phyloP scores from a whole-genome alignment of 345 rosid genomes.

The Citrus sinensis region DNA sequence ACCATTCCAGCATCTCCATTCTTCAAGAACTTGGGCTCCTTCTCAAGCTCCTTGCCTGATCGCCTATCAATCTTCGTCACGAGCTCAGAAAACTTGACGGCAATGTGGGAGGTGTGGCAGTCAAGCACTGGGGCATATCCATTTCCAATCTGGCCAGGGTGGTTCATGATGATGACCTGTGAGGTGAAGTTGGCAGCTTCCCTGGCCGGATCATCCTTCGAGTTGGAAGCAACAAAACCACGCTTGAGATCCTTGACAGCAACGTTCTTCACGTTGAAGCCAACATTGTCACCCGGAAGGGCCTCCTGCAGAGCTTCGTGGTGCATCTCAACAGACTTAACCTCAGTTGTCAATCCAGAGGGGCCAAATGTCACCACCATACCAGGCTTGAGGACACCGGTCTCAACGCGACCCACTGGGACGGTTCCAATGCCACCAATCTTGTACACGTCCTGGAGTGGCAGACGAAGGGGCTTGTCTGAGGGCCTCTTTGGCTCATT shows the following conservation, averaged over 20 bases:
- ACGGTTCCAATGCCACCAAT: conserved; percentile 40
- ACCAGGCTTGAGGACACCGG: conserved; percentile 31
- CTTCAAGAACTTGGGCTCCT: conserved; percentile 68
- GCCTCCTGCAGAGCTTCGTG: conserved; percentile 41
- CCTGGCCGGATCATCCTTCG: conserved; percentile 20
- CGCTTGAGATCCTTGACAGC: conserved; percentile 22
- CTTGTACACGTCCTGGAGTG: conserved; percentile 36
- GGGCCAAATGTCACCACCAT: conserved; percentile 37
- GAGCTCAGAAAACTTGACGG: conserved; percentile 50
- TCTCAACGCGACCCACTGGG: conserved; percentile 39
- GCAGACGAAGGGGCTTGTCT: conserved; percentile 35
- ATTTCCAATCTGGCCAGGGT: conserved; percentile 20
- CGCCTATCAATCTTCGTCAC: conserved; percentile 69
- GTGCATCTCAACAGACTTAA: conserved; percentile 41
- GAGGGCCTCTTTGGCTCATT: conserved; percentile 39
- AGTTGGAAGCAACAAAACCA: conserved; percentile 18
- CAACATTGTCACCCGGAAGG: conserved; percentile 40
- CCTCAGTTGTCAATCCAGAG: conserved; percentile 34
- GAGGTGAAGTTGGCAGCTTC: conserved; percentile 23
- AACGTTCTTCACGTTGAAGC: conserved; percentile 29
- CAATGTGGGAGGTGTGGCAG: conserved; percentile 22
- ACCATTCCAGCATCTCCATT: conserved; percentile 63
- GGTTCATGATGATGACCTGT: conserved; percentile 23
- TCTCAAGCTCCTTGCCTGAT: conserved; percentile 71
- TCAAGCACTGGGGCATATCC: conserved; percentile 20